A percentile compares a stretch with the other conserved stretches of the same genome.
Evolutionary conservation across 2,329 filamentous ascomycete genomes (phyloP).

Genomic region (Cladosporium phlei): DNA sequence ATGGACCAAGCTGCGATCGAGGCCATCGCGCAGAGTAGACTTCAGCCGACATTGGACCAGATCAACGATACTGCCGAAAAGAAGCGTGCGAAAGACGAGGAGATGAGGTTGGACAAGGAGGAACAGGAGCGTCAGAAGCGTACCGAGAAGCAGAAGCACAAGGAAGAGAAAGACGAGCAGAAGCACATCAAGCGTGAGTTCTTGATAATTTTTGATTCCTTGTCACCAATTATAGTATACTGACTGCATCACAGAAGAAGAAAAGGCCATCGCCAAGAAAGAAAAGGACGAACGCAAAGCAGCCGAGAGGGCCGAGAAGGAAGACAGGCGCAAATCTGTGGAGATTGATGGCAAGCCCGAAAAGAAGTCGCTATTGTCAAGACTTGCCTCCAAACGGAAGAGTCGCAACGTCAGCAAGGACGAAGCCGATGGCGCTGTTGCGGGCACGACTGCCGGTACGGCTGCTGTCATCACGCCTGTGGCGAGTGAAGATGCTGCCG

Average conservation of each 20-base stretch:
- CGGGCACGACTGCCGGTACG: conserved; percentile 13
- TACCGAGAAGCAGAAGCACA: conserved; percentile 49
- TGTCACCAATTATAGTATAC: too few species aligned
- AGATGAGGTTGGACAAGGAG: conserved; percentile 60
- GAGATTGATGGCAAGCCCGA: conserved; percentile 19
- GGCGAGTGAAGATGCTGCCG: conserved; percentile 11
- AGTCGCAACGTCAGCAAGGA: conserved; percentile 28
- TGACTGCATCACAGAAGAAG: conserved; percentile 51
- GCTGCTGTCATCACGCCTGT: conserved; percentile 9
- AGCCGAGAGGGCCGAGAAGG: conserved; percentile 41
- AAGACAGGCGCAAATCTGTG: conserved; percentile 50
- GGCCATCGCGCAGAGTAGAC: conserved; percentile 67
- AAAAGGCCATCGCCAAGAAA: conserved; percentile 46
- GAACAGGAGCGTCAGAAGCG: conserved; percentile 58
- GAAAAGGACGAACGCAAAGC: conserved; percentile 49
- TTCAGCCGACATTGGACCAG: conserved; percentile 80
- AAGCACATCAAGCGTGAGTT: conserved; percentile 55
- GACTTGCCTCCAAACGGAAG: conserved; percentile 16
- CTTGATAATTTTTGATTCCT: too few species aligned
- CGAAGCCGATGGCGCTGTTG: conserved; percentile 15
- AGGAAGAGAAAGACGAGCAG: conserved; percentile 43
- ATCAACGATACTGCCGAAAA: conserved; percentile 74
- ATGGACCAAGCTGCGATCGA: conserved; percentile 76
- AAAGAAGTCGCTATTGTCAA: conserved; percentile 10
- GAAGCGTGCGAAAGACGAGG: conserved; percentile 63